These are phyloP conservation scores for Cryphonectria carpinicola DNA, from an alignment of 2,329 filamentous ascomycete species.

Conservation along the genomic window DNA sequence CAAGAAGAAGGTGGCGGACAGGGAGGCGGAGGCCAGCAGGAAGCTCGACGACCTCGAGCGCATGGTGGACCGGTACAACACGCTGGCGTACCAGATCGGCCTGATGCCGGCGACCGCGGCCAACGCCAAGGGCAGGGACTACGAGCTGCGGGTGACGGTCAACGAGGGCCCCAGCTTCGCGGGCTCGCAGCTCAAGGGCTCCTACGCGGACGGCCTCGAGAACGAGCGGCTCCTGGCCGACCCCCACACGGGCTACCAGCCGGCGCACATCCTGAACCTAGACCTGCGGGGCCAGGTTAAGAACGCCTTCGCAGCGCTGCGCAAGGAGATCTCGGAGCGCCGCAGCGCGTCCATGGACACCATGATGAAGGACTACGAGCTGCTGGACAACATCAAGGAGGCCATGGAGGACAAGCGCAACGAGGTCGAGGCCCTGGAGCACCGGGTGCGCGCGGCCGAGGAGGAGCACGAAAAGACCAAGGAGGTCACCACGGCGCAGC, in stretches of 20 bases:
- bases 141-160: slow-evolving; percentile 82
- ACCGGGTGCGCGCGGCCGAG: slow-evolving; percentile 84
- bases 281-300: slow-evolving; percentile 86
- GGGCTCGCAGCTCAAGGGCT: slow-evolving; percentile 59
- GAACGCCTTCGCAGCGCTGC: slow-evolving; percentile 73
- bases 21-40: slow-evolving; percentile 82
- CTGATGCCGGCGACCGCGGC: slow-evolving; percentile 83
- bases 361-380: slow-evolving; percentile 92
- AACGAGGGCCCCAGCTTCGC: slow-evolving; percentile 79
- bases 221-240: slow-evolving; percentile 83
- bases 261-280: slow-evolving; percentile 83
- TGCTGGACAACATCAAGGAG: slow-evolving; percentile 93
- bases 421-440: slow-evolving; percentile 89
- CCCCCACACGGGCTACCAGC: slow-evolving; percentile 83
- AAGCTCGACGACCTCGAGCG: slow-evolving; percentile 93
- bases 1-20: slow-evolving; percentile 81
- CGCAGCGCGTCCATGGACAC: slow-evolving; percentile 80
- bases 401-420: slow-evolving; percentile 93
- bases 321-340: slow-evolving; percentile 91
- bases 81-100: slow-evolving; percentile 88
- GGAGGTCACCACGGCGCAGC: slow-evolving; percentile 83
- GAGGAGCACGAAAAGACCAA: slow-evolving; percentile 94
- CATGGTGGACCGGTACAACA: slow-evolving; percentile 89
- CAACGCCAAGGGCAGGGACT: slow-evolving; percentile 84
- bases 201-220: slow-evolving; percentile 47